Base-by-base conservation (phyloP, 352 stramenopile genomes). In the Pythium angustatum region DNA sequence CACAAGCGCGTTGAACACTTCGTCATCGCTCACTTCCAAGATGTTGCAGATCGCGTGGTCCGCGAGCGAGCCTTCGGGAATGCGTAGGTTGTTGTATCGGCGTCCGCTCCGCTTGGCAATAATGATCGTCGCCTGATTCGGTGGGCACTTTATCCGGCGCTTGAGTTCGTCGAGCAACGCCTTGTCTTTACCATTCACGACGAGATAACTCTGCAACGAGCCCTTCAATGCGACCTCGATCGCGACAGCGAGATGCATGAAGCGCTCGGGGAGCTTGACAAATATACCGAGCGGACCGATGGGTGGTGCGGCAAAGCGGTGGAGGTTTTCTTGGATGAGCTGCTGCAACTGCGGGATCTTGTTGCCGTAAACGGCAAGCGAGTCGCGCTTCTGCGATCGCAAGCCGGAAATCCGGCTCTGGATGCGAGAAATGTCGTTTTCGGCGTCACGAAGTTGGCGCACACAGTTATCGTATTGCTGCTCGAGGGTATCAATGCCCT, bases 1-100 rank as follows among this genome's bases (percentile, higher is more conserved):
- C 8, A 95, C 62, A 4, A 95, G 63, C 41, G 83, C 83, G 51
- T 95, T 95, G 53, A 91, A 95, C 5, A 93, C 86, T 31, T 95
- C 79, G 47, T 88, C 73, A 31, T 93, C 61, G 19, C 67, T 81
- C 11, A 95, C 77, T 47, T 92, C 79, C 1, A 95, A 48, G 43
- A 93, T 78, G 52, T 90, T 93, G 62, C 78, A 88, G 55, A 95
- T 89, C 12, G 84, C 77, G 43, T 93, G 83, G n/a, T 55, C 45
- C 0, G 67, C 70, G 3, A 93, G 64, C 9, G 68, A 48, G 7
- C 83, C 83, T 30, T 87, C 76, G 6, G 84, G 74, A 0, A 92
- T 22, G 12, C 79, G 79, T 27, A 95, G 58, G 55, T 81, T 84
- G 2, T 54, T 55, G 33, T 94, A 91, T 11, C 81, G 69, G 10